A percentile compares a stretch with the other conserved stretches of the same genome.
These are phyloP conservation scores for Candida vaughaniae DNA, from an alignment of 805 yeast species.

Conservation along the genomic window DNA sequence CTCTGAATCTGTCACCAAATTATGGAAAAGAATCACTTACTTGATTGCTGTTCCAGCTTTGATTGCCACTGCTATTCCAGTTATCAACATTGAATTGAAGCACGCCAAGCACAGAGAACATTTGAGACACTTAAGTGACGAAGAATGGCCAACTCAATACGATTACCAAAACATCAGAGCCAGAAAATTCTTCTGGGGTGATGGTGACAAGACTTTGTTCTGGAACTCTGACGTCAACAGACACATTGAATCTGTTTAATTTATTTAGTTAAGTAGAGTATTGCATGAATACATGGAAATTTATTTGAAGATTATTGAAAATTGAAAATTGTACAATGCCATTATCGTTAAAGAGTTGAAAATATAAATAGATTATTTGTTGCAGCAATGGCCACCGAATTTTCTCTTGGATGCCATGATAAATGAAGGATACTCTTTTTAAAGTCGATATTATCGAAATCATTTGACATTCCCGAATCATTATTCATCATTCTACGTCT, in stretches of 20 bases:
- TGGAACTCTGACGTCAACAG: constrained; percentile 95
- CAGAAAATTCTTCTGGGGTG: constrained; percentile 96
- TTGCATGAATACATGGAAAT: not conserved
- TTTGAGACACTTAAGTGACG: constrained; percentile 70
- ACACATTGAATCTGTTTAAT: constrained; percentile 50
- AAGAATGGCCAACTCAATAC: constrained; percentile 90
- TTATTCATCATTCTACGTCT: constrained; percentile 53
- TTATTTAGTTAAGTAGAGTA: constrained; percentile 1
- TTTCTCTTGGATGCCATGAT: constrained; percentile 98
- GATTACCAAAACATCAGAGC: constrained; percentile 88
- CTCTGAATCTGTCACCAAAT: constrained; percentile 68
- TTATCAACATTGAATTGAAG: constrained; percentile 76
- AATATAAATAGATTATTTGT: constrained; percentile 90
- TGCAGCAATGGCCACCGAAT: constrained; percentile 96
- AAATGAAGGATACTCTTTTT: constrained; percentile 91
- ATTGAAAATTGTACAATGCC: constrained; percentile 3
- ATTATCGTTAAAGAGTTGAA: constrained; percentile 56
- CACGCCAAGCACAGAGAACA: constrained; percentile 91
- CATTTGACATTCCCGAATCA: constrained; percentile 55
- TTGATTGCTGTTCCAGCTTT: constrained; percentile 83
- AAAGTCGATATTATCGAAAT: constrained; percentile 82
- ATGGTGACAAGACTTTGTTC: constrained; percentile 95
- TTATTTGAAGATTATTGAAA: not conserved
- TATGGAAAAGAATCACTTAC: constrained; percentile 85
- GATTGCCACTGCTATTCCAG: constrained; percentile 72